Conservation (phyloP, 805 yeast species). For the Hagleromyces aurorensis region DNA sequence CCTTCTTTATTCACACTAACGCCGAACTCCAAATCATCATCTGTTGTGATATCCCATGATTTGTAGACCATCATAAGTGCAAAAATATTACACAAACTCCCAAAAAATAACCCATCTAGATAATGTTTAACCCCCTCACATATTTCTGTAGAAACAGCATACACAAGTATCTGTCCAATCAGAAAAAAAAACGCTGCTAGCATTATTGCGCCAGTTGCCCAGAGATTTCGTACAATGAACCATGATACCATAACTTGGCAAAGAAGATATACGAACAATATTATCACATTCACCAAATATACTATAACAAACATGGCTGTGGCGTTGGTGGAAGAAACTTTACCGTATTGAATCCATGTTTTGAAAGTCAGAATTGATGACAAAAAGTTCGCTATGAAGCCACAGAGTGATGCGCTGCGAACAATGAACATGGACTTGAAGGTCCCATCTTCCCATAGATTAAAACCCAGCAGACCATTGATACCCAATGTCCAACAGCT, state of each 20-base stretch:
- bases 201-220: conserved; percentile 85
- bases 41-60: conserved; percentile 93
- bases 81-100: conserved; percentile 69
- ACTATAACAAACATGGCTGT: conserved; percentile 61
- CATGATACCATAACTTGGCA: conserved; percentile 64
- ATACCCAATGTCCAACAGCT: conserved; percentile 61
- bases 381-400: conserved; percentile 60
- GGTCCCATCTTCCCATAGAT: conserved; percentile 94
- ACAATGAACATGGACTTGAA: conserved; percentile 49
- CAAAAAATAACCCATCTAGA: conserved; percentile 84
- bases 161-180: conserved; percentile 70
- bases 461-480: conserved; percentile 77
- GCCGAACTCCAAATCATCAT: conserved; percentile 89
- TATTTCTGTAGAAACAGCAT: conserved; percentile 56
- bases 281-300: conserved; percentile 63
- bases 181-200: conserved; percentile 67
- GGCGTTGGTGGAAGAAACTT: conserved; percentile 45
- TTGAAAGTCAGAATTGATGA: conserved; percentile 68
- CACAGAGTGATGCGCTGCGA: conserved; percentile 42
- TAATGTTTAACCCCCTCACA: conserved; percentile 76
- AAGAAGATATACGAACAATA: conserved; percentile 52
- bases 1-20: conserved; percentile 47
- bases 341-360: conserved; percentile 42
- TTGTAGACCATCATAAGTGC: conserved; percentile 92
- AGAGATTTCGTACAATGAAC: conserved; percentile 61